A percentile compares a stretch with the other conserved stretches of the same genome.
Conservation (phyloP, 495 filamentous ascomycete genomes). For the Tuber indicum region DNA sequence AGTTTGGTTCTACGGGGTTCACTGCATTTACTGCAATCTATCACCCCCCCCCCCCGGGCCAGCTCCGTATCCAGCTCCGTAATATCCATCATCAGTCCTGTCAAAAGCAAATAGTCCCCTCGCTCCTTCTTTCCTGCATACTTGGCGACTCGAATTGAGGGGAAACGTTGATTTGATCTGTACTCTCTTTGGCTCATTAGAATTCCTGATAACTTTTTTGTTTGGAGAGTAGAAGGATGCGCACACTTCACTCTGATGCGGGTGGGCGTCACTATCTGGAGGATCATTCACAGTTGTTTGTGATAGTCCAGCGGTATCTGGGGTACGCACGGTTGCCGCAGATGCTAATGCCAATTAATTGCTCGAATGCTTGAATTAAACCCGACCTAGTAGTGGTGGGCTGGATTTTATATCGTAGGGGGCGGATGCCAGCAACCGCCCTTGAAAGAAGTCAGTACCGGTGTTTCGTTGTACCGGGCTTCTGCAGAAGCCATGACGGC, state of each 20-base stretch:
- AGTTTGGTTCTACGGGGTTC: background rate
- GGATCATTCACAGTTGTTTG: background rate
- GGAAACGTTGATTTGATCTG: background rate
- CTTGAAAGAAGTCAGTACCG: background rate
- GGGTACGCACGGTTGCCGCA: background rate
- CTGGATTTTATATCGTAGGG: background rate
- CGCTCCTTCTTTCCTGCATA: background rate
- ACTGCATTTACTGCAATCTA: background rate
- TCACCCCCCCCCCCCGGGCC: background rate
- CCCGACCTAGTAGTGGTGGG: background rate
- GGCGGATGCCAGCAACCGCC: background rate
- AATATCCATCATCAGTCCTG: background rate
- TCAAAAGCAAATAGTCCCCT: background rate
- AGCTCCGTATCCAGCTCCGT: background rate
- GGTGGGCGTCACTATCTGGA: background rate
- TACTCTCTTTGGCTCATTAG: background rate
- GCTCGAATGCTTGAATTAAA: background rate
- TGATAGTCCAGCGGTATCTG: background rate
- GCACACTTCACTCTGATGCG: background rate
- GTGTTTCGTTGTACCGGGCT: conserved; percentile 2
- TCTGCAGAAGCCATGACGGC: background rate
- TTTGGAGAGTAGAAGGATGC: background rate
- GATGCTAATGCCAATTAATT: background rate
- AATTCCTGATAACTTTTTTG: background rate
- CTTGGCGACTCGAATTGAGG: background rate